Evolutionary conservation across 2,329 filamentous ascomycete genomes (phyloP).

Genomic region (Xylariaceae sp.): DNA sequence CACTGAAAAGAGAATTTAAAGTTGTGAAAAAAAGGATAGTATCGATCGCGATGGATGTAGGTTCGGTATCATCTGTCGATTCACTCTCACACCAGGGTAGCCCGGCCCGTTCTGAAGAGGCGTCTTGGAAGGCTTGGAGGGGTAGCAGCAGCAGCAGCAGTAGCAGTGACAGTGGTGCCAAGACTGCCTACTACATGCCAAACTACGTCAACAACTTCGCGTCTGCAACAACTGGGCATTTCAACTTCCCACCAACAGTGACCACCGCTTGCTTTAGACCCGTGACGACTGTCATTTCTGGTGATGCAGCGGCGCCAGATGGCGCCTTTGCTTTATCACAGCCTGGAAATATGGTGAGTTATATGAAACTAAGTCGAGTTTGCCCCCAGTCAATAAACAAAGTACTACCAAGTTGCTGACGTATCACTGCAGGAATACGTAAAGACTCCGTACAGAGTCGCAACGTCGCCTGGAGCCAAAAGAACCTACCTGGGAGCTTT

Average conservation of each 20-base stretch:
- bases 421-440: conserved; percentile 33
- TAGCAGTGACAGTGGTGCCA: conserved; percentile 11
- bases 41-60: not conserved
- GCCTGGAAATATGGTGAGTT: conserved; percentile 7
- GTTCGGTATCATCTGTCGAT: not conserved
- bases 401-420: conserved; percentile 3
- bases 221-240: too few relatives aligned
- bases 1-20: not conserved
- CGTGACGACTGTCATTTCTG: not conserved
- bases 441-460: conserved; percentile 42
- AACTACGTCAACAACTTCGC: conserved; percentile 15
- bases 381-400: not conserved
- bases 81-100: not conserved
- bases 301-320: conserved; percentile 3
- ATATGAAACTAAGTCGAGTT: not conserved
- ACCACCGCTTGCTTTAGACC: not conserved
- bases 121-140: not conserved
- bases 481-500: conserved; percentile 54
- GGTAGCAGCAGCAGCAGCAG: not conserved
- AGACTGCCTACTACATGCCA: conserved; percentile 22
- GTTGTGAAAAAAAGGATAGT: not conserved
- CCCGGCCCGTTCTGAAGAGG: not conserved
- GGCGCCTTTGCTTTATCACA: conserved; percentile 6
- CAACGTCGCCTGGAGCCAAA: conserved; percentile 59
- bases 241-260: not conserved